A percentile compares a stretch with the other conserved stretches of the same genome.
phyloP scores from a whole-genome alignment of 164 flowering plant species.

The Dillenia turbinata region DNA sequence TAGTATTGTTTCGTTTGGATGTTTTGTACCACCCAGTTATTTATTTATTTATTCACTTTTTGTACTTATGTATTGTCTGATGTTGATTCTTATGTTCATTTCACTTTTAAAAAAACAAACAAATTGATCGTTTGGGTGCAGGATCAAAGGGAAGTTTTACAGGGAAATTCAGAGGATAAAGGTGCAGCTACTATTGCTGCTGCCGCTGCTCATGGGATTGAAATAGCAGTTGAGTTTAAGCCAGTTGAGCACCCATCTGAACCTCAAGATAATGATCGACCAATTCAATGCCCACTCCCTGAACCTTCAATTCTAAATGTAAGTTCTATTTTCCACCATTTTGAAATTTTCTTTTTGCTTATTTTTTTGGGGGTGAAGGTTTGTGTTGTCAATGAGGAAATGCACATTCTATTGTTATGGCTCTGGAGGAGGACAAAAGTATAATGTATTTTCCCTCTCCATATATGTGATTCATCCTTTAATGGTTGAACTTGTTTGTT shows the following conservation, averaged over 20 bases:
- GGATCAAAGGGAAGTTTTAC: slow-evolving; percentile 58
- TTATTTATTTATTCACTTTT: too few species aligned
- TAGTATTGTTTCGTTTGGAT: too few species aligned
- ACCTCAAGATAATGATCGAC: slow-evolving; percentile 77
- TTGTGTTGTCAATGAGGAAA: background rate
- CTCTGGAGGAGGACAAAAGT: background rate
- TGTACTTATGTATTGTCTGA: too few species aligned
- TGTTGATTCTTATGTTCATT: background rate
- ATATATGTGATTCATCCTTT: background rate
- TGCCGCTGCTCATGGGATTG: slow-evolving; percentile 66
- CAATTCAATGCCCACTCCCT: slow-evolving; percentile 86
- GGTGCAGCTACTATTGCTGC: slow-evolving; percentile 19
- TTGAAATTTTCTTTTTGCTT: background rate
- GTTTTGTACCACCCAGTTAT: too few species aligned
- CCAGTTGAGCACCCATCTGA: slow-evolving; percentile 89
- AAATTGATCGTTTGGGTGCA: slow-evolving; percentile 18
- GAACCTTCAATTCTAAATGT: slow-evolving; percentile 96
- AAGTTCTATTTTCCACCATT: slow-evolving; percentile 25
- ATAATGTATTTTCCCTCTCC: background rate
- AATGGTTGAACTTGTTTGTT: too few species aligned
- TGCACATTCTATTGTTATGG: background rate
- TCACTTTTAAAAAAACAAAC: background rate
- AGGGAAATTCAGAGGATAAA: slow-evolving; percentile 38
- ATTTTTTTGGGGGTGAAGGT: background rate
- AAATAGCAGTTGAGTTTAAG: slow-evolving; percentile 77